Evolutionary conservation across 352 stramenopile species (phyloP).

Genomic region (Pythium utonaiense): DNA sequence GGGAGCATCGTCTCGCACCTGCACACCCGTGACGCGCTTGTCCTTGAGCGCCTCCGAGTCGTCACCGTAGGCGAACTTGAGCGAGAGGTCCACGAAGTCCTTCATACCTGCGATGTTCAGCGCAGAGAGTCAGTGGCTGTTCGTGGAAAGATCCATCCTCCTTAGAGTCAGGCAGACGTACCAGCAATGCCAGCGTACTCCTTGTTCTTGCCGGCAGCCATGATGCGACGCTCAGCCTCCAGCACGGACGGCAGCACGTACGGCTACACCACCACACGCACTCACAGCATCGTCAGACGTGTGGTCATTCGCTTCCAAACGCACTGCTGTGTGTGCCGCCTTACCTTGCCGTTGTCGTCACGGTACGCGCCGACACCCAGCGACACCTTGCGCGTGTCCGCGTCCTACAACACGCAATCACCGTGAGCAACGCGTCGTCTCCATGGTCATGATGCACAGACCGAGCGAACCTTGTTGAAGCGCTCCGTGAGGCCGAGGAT

Average conservation of each 20-base stretch:
- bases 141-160: not conserved
- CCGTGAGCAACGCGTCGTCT: not conserved
- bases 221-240: constrained; percentile 95
- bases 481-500: constrained; percentile 95
- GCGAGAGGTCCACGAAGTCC: constrained; percentile 94
- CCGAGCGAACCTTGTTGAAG: constrained; percentile 79
- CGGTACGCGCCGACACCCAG: constrained; percentile 99
- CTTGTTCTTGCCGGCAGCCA: constrained; percentile 93
- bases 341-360: constrained; percentile 87
- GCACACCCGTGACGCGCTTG: constrained; percentile 92
- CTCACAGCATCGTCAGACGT: not conserved
- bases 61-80: constrained; percentile 97
- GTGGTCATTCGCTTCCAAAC: not conserved
- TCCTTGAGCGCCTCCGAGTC: constrained; percentile 89
- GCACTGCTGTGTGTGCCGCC: not conserved
- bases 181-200: constrained; percentile 96
- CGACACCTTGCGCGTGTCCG: constrained; percentile 93
- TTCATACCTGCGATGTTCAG: constrained; percentile 67
- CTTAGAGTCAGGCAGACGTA: constrained; percentile 3
- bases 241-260: constrained; percentile 96
- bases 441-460: not conserved
- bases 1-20: constrained; percentile 50
- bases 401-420: constrained; percentile 61
- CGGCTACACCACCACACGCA: constrained; percentile 51
- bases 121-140: not conserved